A percentile compares a stretch with the other conserved stretches of the same genome.
Conservation (phyloP, 2,329 filamentous ascomycete species). For the Emericellopsis cladophorae region DNA sequence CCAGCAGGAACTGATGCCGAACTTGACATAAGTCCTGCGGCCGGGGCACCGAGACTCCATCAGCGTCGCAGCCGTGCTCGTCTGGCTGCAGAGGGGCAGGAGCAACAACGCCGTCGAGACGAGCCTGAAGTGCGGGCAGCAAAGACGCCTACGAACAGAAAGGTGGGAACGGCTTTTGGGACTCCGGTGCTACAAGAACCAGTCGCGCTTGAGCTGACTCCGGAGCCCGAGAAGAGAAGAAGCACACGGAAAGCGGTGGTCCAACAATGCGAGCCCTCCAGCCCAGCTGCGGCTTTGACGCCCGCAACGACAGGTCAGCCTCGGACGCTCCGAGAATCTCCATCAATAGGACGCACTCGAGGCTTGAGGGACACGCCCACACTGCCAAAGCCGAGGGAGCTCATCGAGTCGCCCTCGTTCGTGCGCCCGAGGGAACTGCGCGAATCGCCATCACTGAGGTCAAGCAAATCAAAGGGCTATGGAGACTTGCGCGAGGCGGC, state of each 20-base stretch:
- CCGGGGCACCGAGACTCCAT: constrained; percentile 29
- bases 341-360: too few relatives aligned
- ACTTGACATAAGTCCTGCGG: constrained; percentile 18
- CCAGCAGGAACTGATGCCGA: constrained; percentile 15
- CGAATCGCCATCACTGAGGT: constrained; percentile 1
- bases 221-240: constrained; percentile 30
- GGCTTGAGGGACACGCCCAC: too few relatives aligned
- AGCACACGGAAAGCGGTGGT: constrained; percentile 3
- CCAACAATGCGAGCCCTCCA: neutral
- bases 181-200: constrained; percentile 28
- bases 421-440: neutral
- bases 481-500: constrained; percentile 3
- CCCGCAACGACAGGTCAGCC: too few relatives aligned
- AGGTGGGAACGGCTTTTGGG: constrained; percentile 5
- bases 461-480: neutral
- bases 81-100: constrained; percentile 14
- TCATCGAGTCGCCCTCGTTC: too few relatives aligned
- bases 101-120: constrained; percentile 28
- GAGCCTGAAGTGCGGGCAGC: constrained; percentile 3
- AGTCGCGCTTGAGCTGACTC: constrained; percentile 19
- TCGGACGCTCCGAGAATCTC: too few relatives aligned
- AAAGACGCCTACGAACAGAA: constrained; percentile 12
- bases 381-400: too few relatives aligned
- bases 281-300: too few relatives aligned
- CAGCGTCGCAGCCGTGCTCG: constrained; percentile 16